Percentiles rank a stretch among this genome's conserved stretches.
Evolutionary conservation across 176 grass and related monocot genomes (phyloP).

Genomic region (Puccinellia tenuiflora): DNA sequence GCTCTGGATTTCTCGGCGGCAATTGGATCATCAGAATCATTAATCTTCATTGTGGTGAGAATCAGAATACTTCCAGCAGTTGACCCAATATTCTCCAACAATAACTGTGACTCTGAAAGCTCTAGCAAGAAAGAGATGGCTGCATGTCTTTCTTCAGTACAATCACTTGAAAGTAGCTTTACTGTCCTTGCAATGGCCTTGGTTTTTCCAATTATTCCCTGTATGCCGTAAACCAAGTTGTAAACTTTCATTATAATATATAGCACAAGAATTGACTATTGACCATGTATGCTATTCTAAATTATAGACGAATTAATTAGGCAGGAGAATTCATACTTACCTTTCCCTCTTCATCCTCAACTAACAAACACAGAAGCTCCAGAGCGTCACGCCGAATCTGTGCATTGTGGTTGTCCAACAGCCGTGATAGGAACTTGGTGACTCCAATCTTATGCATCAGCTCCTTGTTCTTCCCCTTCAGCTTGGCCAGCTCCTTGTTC

Average conservation of each 20-base stretch:
- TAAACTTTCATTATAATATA: conserved; percentile 12
- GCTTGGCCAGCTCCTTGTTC: conserved; percentile 49
- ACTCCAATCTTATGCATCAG: conserved; percentile 68
- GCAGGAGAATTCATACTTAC: conserved; percentile 17
- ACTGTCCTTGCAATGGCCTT: conserved; percentile 56
- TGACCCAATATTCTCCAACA: conserved; percentile 58
- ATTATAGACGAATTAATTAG: neutral
- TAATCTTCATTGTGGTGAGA: conserved; percentile 72
- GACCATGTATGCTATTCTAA: neutral
- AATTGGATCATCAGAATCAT: conserved; percentile 50
- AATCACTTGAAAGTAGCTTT: conserved; percentile 58
- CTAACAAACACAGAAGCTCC: conserved; percentile 58
- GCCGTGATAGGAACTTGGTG: conserved; percentile 55
- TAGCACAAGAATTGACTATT: neutral
- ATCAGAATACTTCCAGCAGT: conserved; percentile 58
- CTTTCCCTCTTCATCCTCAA: conserved; percentile 78
- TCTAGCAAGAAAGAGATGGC: conserved; percentile 77
- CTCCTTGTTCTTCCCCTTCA: conserved; percentile 50
- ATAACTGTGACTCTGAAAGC: conserved; percentile 55
- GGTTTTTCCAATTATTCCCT: conserved; percentile 78
- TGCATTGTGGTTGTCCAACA: conserved; percentile 48
- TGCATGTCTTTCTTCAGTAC: conserved; percentile 39
- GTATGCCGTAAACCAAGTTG: conserved; percentile 21
- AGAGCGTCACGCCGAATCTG: conserved; percentile 43
- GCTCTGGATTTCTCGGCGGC: conserved; percentile 51